Conservation (phyloP, 768 basidiomycete species). For the Asterophora lycoperdoides region DNA sequence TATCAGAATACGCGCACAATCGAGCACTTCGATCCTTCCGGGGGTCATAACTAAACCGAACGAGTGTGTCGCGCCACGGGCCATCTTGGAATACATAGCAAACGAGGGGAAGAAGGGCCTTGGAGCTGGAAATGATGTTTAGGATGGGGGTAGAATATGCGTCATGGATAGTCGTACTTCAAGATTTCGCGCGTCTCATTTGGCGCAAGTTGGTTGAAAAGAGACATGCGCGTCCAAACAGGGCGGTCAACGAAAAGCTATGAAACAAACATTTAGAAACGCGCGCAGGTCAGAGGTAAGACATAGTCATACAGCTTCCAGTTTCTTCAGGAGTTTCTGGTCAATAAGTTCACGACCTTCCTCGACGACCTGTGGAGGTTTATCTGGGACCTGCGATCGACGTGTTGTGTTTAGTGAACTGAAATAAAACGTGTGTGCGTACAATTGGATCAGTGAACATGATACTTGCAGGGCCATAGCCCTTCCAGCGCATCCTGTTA, state of each 20-base stretch:
- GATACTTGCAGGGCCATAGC: constrained; percentile 70
- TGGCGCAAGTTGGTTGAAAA: constrained; percentile 76
- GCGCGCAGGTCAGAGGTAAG: not conserved
- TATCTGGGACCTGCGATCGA: constrained; percentile 54
- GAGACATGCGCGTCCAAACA: constrained; percentile 83
- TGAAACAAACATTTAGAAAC: not conserved
- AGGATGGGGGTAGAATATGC: not conserved
- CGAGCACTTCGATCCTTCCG: constrained; percentile 66
- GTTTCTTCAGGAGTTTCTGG: constrained; percentile 46
- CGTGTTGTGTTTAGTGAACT: not conserved
- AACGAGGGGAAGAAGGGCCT: constrained; percentile 71
- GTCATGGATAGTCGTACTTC: constrained; percentile 51
- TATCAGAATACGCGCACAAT: constrained; percentile 51
- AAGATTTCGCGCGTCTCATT: constrained; percentile 67
- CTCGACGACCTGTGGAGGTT: constrained; percentile 59
- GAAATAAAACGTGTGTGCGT: constrained; percentile 9
- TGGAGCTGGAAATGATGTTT: constrained; percentile 51
- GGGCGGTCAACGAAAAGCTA: constrained; percentile 75
- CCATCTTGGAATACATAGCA: constrained; percentile 92
- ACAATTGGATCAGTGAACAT: constrained; percentile 61
- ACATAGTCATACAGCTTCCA: constrained; percentile 44
- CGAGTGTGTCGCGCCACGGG: constrained; percentile 87
- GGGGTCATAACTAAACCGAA: constrained; percentile 89
- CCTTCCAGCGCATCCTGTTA: constrained; percentile 84
- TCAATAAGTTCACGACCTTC: constrained; percentile 54